These are phyloP conservation scores for Waltergamsia citrina DNA, from an alignment of 2,329 filamentous ascomycete species.

Conservation along the genomic window DNA sequence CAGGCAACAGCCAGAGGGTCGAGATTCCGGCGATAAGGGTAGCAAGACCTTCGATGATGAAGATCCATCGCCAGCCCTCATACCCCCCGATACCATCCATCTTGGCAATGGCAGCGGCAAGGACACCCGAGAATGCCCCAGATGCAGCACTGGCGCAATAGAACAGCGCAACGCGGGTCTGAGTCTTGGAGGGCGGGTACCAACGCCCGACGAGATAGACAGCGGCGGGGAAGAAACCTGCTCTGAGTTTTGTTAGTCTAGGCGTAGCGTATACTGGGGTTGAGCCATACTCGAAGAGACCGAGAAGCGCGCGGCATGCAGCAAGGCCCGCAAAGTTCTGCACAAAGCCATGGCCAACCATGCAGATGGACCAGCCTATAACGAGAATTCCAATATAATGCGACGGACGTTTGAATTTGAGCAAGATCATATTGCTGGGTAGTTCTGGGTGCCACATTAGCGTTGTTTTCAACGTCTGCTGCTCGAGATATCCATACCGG, in stretches of 20 bases:
- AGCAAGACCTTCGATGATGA: conserved; percentile 59
- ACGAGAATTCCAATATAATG: conserved; percentile 58
- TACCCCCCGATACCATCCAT: conserved; percentile 57
- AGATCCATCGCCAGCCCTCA: conserved; percentile 56
- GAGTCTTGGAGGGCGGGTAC: conserved; percentile 47
- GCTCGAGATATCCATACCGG: conserved; percentile 17
- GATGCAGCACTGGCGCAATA: conserved; percentile 75
- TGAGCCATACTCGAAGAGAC: conserved; percentile 59
- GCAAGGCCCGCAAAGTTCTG: conserved; percentile 36
- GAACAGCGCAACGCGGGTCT: conserved; percentile 57
- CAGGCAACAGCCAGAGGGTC: conserved; percentile 65
- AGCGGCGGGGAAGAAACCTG: conserved; percentile 58
- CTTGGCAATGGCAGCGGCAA: conserved; percentile 60
- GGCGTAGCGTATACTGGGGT: no score
- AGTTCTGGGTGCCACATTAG: conserved; percentile 27
- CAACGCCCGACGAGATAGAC: conserved; percentile 48
- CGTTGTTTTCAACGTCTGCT: conserved; percentile 15
- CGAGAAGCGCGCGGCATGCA: conserved; percentile 45
- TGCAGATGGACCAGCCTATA: conserved; percentile 32
- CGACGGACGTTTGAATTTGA: conserved; percentile 47
- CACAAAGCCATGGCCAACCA: conserved; percentile 45
- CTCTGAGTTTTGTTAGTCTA: no score
- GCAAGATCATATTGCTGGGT: conserved; percentile 55
- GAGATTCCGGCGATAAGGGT: conserved; percentile 57
- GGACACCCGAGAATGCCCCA: conserved; percentile 65